Conservation (phyloP, 108 stramenopile species). For the Cylindrotheca closterium region DNA sequence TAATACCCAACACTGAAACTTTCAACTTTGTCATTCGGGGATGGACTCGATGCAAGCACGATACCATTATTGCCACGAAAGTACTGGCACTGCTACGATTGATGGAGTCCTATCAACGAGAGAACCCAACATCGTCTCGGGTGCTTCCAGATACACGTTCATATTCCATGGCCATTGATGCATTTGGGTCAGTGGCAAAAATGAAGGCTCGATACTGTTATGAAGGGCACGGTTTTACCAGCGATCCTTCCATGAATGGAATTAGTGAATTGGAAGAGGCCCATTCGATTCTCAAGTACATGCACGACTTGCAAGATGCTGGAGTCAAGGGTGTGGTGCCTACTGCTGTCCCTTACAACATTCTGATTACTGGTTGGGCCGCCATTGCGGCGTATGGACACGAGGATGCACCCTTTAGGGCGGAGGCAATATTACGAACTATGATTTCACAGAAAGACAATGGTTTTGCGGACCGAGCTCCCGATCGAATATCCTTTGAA, state of each 20-base stretch:
- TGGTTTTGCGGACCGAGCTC: conserved; percentile 33
- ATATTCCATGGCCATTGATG: conserved; percentile 75
- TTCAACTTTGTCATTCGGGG: conserved; percentile 78
- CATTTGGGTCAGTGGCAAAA: conserved; percentile 50
- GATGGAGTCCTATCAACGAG: conserved; percentile 63
- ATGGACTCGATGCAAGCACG: conserved; percentile 64
- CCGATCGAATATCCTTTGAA: conserved; percentile 61
- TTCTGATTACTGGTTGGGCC: conserved; percentile 58
- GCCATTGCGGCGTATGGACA: conserved; percentile 30
- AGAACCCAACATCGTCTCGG: conserved; percentile 26
- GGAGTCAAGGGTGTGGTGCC: conserved; percentile 48
- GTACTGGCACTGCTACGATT: conserved; percentile 46
- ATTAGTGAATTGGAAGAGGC: conserved; percentile 58
- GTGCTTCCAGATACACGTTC: conserved; percentile 63
- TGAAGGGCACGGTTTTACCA: not conserved
- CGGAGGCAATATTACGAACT: conserved; percentile 61
- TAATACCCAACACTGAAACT: conserved; percentile 62
- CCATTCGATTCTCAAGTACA: conserved; percentile 50
- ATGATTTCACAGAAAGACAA: conserved; percentile 50
- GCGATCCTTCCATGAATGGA: conserved; percentile 40
- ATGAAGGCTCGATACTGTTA: conserved; percentile 28
- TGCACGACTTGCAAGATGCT: conserved; percentile 44
- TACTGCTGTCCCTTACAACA: conserved; percentile 66
- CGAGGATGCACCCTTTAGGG: conserved; percentile 40
- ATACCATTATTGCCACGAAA: conserved; percentile 29